Base-by-base conservation (phyloP, 305 asterid species). In the Solanum hybrid region DNA sequence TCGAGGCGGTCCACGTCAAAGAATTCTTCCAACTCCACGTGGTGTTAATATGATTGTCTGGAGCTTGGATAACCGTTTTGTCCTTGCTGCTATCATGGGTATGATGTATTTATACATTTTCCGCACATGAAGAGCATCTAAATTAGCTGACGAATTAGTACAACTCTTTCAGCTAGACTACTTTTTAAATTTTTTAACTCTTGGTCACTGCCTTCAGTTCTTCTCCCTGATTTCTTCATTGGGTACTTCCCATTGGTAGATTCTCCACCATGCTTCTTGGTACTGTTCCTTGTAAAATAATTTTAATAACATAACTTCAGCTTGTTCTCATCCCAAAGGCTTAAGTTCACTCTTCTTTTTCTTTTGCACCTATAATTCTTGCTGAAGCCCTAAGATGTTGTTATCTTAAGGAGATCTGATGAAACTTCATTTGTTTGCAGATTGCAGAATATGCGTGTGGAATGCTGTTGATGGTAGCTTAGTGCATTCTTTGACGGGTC, bases 71-170 rank as follows among this genome's bases (percentile, higher is more conserved):
- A 97, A 97, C 92, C 99, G 99, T 85, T 97, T 97, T 92, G 99
- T 97, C 87, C 99, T 97, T 91, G 99, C 99, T 92, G 99, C 99
- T 93, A 97, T 97, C 78, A 97, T 97, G 99, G 99, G 99, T 97
- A 94, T 81, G 94, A 87, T 89, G 80, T 89, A 87, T 79, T 90
- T 89, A 83, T 90, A 75, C 89, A 87, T 88, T 88, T 84, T 84
- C 39, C 31, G 2, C 31, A 31, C 73, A 33, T 84, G 75, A 35
- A 51, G 26, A 18, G 42, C 31, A 84, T 51, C 88, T 31, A 84
- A 84, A 51, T 51, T 51, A 51, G 40, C 75, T 51, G 42, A 51
- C 6, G 24, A 51, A 51, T n/a, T 12, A 10, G 20, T 84, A 84
- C 22, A 11, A 6, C 73, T 83, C 73, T 51, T 84, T 51, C 11